Evolutionary conservation across 345 rosid species (phyloP).

Genomic region (Conringia planisiliqua): DNA sequence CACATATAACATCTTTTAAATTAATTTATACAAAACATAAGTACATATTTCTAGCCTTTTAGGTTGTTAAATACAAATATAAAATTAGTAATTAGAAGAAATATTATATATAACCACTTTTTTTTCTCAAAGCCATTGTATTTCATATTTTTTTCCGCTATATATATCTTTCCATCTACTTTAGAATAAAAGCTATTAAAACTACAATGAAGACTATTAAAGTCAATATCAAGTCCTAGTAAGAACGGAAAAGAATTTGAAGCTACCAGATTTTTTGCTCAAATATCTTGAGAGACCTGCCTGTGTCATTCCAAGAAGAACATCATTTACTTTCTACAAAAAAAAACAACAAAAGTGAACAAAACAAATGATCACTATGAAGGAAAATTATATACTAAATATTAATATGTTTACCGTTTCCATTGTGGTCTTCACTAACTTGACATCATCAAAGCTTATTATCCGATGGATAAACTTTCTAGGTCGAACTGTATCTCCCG

Average conservation of each 20-base stretch:
- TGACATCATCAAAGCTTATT: conserved; percentile 54
- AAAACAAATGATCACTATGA: background rate
- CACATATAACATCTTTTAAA: too few species aligned
- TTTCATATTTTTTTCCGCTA: too few species aligned
- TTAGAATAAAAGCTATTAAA: too few species aligned
- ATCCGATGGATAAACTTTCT: conserved; percentile 43
- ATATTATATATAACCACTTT: too few species aligned
- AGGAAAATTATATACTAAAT: background rate
- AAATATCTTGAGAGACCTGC: conserved; percentile 60
- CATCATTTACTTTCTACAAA: conserved; percentile 66
- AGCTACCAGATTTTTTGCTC: conserved; percentile 44
- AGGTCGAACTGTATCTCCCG: background rate
- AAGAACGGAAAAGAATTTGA: background rate
- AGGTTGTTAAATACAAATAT: too few species aligned
- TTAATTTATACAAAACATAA: too few species aligned
- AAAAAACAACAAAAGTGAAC: background rate
- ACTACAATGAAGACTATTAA: too few species aligned
- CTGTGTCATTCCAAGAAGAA: conserved; percentile 58
- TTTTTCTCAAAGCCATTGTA: too few species aligned
- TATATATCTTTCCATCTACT: too few species aligned
- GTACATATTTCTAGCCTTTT: too few species aligned
- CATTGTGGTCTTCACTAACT: conserved; percentile 21
- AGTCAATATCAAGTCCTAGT: too few species aligned
- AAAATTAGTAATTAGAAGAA: too few species aligned
- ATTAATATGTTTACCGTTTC: background rate